Percentiles rank a stretch among this genome's conserved stretches.
These are phyloP conservation scores for Thelephora aurantiotincta DNA, from an alignment of 768 basidiomycete species.

Conservation along the genomic window DNA sequence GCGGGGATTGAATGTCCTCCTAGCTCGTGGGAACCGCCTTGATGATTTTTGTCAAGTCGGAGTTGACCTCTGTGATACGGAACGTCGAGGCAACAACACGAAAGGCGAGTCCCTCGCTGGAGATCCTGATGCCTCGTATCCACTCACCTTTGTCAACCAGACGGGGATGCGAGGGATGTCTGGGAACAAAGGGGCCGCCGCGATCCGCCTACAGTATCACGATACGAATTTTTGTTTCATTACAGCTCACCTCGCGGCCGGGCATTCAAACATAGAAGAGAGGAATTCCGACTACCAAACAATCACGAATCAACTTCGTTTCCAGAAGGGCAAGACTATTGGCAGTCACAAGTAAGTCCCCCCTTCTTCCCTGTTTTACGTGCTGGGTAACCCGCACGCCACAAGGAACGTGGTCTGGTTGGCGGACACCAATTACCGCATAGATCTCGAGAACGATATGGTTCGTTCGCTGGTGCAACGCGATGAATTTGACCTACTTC, in stretches of 20 bases:
- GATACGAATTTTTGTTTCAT: constrained; percentile 92
- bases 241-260: constrained; percentile 95
- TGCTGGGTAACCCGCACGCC: neutral
- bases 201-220: constrained; percentile 81
- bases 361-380: neutral
- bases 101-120: constrained; percentile 46
- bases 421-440: constrained; percentile 92
- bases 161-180: constrained; percentile 90
- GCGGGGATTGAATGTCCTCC: neutral
- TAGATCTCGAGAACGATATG: constrained; percentile 72
- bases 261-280: constrained; percentile 80
- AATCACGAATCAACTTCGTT: constrained; percentile 71
- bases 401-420: constrained; percentile 84
- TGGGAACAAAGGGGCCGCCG: constrained; percentile 94
- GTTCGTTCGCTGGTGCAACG: constrained; percentile 53
- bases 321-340: constrained; percentile 81
- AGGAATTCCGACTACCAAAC: constrained; percentile 88
- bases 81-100: constrained; percentile 87
- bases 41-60: constrained; percentile 69
- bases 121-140: neutral
- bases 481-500: constrained; percentile 57
- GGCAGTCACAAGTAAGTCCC: constrained; percentile 72
- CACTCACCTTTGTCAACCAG: constrained; percentile 20
- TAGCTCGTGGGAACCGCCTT: constrained; percentile 93
- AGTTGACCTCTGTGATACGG: constrained; percentile 64